These are phyloP conservation scores for Podospora didyma DNA, from an alignment of 495 filamentous ascomycete species.

Conservation along the genomic window DNA sequence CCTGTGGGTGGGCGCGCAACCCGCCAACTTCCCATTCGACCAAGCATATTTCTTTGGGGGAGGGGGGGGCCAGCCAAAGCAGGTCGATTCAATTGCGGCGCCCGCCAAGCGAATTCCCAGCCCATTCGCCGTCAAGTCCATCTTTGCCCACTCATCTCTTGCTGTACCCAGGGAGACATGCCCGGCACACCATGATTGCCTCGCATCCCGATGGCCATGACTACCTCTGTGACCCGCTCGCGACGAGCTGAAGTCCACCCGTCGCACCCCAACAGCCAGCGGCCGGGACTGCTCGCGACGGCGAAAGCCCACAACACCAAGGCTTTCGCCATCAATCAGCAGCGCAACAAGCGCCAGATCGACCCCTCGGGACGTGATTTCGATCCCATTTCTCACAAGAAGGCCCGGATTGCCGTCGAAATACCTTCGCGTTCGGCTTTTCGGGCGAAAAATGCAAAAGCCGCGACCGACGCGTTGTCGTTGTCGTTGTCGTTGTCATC, in stretches of 20 bases:
- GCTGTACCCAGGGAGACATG: background rate
- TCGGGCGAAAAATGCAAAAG: slow-evolving; percentile 20
- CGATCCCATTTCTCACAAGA: slow-evolving; percentile 17
- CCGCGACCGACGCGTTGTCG: slow-evolving; percentile 32
- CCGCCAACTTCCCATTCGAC: background rate
- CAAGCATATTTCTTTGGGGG: background rate
- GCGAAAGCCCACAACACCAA: slow-evolving; percentile 12
- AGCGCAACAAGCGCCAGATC: slow-evolving; percentile 24
- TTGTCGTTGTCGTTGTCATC: slow-evolving; percentile 21
- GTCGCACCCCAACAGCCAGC: slow-evolving; percentile 16
- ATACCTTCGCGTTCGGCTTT: slow-evolving; percentile 31
- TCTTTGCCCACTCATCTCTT: background rate
- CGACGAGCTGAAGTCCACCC: slow-evolving; percentile 30
- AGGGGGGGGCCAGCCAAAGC: background rate
- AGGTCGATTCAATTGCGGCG: background rate
- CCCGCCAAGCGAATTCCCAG: background rate
- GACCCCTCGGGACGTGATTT: slow-evolving; percentile 13
- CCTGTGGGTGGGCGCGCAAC: too few species aligned
- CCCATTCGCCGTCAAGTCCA: background rate
- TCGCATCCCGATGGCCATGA: slow-evolving; percentile 27
- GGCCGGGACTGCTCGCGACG: slow-evolving; percentile 14
- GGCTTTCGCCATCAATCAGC: slow-evolving; percentile 6
- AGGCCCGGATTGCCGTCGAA: slow-evolving; percentile 35
- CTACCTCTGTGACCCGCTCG: slow-evolving; percentile 32
- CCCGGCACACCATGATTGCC: slow-evolving; percentile 18